phyloP scores from a whole-genome alignment of 352 stramenopile genomes.

The Peronospora farinosa region DNA sequence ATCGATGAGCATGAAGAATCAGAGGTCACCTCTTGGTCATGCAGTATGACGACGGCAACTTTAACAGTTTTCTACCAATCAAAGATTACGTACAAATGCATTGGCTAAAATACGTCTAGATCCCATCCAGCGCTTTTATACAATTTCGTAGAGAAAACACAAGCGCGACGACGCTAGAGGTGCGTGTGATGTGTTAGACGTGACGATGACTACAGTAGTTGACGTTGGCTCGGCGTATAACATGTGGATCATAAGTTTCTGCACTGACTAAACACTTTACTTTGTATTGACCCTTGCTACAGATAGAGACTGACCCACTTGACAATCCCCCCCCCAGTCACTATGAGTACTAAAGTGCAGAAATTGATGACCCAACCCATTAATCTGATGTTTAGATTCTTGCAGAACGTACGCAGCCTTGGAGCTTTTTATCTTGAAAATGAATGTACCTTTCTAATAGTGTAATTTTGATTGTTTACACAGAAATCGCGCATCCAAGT shows the following conservation, averaged over 20 bases:
- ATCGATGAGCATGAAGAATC: no score
- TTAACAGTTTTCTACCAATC: no score
- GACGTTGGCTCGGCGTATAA: no score
- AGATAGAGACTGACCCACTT: conserved; percentile 13
- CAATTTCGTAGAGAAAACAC: no score
- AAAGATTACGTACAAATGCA: no score
- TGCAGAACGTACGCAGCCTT: conserved; percentile 88
- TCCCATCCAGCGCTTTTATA: no score
- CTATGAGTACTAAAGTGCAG: conserved; percentile 92
- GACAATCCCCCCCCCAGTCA: conserved; percentile 15
- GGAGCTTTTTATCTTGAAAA: not conserved
- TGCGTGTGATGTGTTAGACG: not conserved
- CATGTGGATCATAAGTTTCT: not conserved
- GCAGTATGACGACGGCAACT: no score
- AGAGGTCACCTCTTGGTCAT: no score
- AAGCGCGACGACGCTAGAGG: no score
- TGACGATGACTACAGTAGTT: no score
- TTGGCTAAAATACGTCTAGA: no score
- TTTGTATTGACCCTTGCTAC: not conserved
- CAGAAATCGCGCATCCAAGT: conserved; percentile 96
- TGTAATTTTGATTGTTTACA: conserved; percentile 8
- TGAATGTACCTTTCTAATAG: not conserved
- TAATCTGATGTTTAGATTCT: conserved; percentile 98
- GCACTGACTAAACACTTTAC: no score
- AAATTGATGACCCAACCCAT: conserved; percentile 99